These are phyloP conservation scores for Neoarthrinium moseri DNA, from an alignment of 2,329 filamentous ascomycete species.

Conservation along the genomic window DNA sequence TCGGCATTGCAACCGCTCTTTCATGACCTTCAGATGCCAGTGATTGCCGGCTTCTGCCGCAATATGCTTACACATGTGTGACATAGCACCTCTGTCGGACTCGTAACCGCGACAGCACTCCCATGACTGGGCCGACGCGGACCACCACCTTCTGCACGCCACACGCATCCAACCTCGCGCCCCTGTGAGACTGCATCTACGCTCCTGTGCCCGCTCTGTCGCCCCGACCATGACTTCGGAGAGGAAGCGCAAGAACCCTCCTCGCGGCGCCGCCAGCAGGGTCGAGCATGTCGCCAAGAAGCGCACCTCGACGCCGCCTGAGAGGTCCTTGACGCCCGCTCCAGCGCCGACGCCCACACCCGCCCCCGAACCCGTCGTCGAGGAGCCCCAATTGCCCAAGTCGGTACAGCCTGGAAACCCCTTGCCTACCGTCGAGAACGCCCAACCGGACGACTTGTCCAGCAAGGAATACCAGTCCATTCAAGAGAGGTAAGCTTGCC, in stretches of 20 bases:
- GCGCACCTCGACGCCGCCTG: slow-evolving; percentile 55
- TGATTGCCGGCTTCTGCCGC: background rate
- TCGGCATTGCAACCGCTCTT: background rate
- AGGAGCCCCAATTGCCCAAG: slow-evolving; percentile 52
- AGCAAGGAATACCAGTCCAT: slow-evolving; percentile 70
- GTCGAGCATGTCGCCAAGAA: slow-evolving; percentile 61
- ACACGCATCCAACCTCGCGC: no score
- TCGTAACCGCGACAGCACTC: slow-evolving; percentile 1
- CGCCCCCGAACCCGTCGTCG: slow-evolving; percentile 32
- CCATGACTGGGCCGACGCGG: no score
- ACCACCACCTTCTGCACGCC: no score
- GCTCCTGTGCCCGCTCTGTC: no score
- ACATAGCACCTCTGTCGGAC: background rate
- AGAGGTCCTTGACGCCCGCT: slow-evolving; percentile 48
- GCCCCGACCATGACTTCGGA: slow-evolving; percentile 49
- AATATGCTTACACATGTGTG: slow-evolving; percentile 5
- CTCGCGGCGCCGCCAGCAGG: slow-evolving; percentile 60
- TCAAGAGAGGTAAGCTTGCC: slow-evolving; percentile 67
- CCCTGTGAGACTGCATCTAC: no score
- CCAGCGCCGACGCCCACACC: slow-evolving; percentile 24
- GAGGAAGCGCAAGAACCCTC: slow-evolving; percentile 64
- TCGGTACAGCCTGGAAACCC: slow-evolving; percentile 65
- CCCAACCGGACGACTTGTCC: slow-evolving; percentile 64
- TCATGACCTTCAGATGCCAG: background rate
- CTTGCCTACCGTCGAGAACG: slow-evolving; percentile 66